A percentile compares a stretch with the other conserved stretches of the same genome.
phyloP scores from a whole-genome alignment of 176 grass and related monocot species.

The Lolium multiflorum region DNA sequence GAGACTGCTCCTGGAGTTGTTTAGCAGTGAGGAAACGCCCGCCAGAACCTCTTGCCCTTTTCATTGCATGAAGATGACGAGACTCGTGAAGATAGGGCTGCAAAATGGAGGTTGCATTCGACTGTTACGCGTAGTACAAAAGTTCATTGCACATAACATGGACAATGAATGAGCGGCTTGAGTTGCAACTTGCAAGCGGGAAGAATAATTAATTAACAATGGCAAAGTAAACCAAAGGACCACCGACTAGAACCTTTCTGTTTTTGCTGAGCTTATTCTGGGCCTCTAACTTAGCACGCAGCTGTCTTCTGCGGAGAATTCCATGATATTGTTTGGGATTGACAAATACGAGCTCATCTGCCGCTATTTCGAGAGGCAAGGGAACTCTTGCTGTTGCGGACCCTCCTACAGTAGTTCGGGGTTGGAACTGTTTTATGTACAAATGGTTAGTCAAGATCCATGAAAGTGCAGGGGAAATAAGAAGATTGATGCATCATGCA shows the following conservation, averaged over 20 bases:
- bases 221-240: conserved; percentile 16
- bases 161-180: neutral
- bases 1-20: conserved; percentile 50
- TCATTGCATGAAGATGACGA: conserved; percentile 81
- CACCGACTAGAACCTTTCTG: conserved; percentile 58
- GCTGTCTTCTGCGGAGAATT: conserved; percentile 81
- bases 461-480: conserved; percentile 24
- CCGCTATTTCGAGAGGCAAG: conserved; percentile 69
- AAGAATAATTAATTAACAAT: neutral
- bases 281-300: conserved; percentile 88
- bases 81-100: conserved; percentile 92
- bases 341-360: conserved; percentile 78
- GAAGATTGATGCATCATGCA: neutral
- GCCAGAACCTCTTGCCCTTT: conserved; percentile 68
- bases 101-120: neutral
- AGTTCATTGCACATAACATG: neutral
- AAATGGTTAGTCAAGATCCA: conserved; percentile 18
- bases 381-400: conserved; percentile 58
- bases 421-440: conserved; percentile 48
- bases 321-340: conserved; percentile 90
- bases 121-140: neutral
- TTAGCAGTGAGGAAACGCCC: conserved; percentile 80
- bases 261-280: conserved; percentile 64
- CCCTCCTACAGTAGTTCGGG: conserved; percentile 42
- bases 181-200: neutral